Percentiles rank a stretch among this genome's conserved stretches.
Evolutionary conservation across 2,329 filamentous ascomycete genomes (phyloP).

Genomic region (Microcyclospora pomicola): DNA sequence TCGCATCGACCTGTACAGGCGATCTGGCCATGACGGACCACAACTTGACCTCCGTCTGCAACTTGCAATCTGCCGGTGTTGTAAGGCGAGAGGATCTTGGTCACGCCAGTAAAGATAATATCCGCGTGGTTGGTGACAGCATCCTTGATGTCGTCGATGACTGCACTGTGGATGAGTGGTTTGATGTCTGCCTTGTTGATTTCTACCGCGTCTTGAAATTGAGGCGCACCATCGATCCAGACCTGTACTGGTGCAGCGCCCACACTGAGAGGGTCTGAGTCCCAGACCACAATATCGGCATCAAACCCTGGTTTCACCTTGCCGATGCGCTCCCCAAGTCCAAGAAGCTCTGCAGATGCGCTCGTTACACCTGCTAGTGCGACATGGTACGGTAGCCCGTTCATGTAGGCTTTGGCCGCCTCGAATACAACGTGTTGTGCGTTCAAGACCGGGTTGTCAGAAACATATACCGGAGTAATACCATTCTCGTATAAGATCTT

Average conservation of each 20-base stretch:
- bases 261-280: constrained; percentile 27
- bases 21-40: constrained; percentile 40
- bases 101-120: constrained; percentile 44
- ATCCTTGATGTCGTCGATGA: constrained; percentile 31
- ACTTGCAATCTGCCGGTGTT: constrained; percentile 19
- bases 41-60: constrained; percentile 18
- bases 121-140: constrained; percentile 16
- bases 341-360: constrained; percentile 27
- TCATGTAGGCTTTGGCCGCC: constrained; percentile 31
- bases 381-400: constrained; percentile 28
- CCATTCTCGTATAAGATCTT: constrained; percentile 52
- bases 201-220: constrained; percentile 39
- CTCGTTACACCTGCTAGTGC: constrained; percentile 28
- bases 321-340: constrained; percentile 27
- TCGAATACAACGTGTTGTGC: constrained; percentile 56
- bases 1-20: constrained; percentile 43
- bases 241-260: constrained; percentile 29
- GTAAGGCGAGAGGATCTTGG: constrained; percentile 37
- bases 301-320: constrained; percentile 29
- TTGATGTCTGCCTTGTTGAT: constrained; percentile 36
- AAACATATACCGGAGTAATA: constrained; percentile 54
- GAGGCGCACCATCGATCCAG: constrained; percentile 31
- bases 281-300: constrained; percentile 32
- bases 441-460: constrained; percentile 56
- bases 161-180: constrained; percentile 12